Percentiles rank a stretch among this genome's conserved stretches.
phyloP scores from a whole-genome alignment of 148 eudicot genomes.

The Heliosperma pusillum region DNA sequence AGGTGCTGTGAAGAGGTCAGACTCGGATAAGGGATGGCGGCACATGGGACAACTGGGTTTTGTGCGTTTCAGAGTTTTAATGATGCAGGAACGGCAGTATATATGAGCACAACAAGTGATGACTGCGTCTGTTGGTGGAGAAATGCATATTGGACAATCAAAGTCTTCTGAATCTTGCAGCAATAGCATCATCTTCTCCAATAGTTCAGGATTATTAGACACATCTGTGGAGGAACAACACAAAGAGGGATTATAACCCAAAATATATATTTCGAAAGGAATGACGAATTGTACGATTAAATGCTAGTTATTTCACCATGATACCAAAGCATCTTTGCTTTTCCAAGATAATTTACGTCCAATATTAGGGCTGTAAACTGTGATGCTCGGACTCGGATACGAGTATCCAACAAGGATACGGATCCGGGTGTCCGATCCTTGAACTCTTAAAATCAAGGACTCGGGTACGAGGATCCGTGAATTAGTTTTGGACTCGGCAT shows the following conservation, averaged over 20 bases:
- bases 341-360: too few species aligned
- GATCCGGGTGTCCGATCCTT: too few species aligned
- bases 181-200: conserved; percentile 65
- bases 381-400: too few species aligned
- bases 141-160: conserved; percentile 92
- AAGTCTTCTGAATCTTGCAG: conserved; percentile 89
- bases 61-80: conserved; percentile 58
- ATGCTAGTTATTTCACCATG: background rate
- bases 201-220: conserved; percentile 70
- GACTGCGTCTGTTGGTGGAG: conserved; percentile 68
- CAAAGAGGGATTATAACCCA: background rate
- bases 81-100: conserved; percentile 77
- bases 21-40: conserved; percentile 69
- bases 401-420: too few species aligned
- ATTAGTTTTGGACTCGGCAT: too few species aligned
- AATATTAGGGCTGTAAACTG: too few species aligned
- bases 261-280: background rate
- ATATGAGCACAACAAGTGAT: conserved; percentile 90
- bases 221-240: conserved; percentile 50
- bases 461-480: too few species aligned
- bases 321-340: too few species aligned
- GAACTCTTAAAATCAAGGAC: too few species aligned
- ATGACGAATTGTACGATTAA: background rate
- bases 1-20: conserved; percentile 76
- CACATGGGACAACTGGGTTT: conserved; percentile 84